Base-by-base conservation (phyloP, 306 rosid species). In the Morella rubra region DNA sequence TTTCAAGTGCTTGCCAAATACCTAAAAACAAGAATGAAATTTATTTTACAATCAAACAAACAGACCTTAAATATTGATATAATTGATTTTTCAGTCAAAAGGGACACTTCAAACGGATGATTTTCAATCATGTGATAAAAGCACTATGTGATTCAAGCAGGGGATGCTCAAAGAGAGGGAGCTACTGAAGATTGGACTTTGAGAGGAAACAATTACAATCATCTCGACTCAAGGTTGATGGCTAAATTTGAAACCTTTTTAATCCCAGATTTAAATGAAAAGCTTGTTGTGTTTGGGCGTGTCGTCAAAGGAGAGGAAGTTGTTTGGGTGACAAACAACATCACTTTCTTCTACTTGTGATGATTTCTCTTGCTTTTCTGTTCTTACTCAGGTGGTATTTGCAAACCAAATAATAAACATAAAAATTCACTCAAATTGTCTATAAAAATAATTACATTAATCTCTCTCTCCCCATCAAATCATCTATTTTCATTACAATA, bases 281-380 rank as follows among this genome's bases (percentile, higher is more conserved):
- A 90, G 88, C 88, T 92, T 64, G 76, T 81, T 64, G 90, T 95
- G 79, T 95, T 95, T 71, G 98, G 98, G 24, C 96, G 81, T 65
- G 97, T 95, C 79, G 56, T 95, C 84, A 89, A 85, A 88, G 98
- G 98, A 76, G 96, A 90, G 86, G 93, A 95, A 78, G 97, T 95
- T 62, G 98, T 95, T 65, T 97, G 92, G 98, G 98, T 95, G 86
- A 81, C 22, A 41, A 67, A 22, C 47, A 46, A 24, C 20, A n/a
- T n/a, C n/a, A n/a, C n/a, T n/a, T n/a, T n/a, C n/a, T n/a, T n/a
- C n/a, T n/a, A n/a, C n/a, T n/a, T 58, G 40, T 19, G 64, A n/a
- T 0, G 32, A 14, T 73, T 53, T 80, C 44, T 44, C 37, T 69
- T 8, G 47, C 50, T 68, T 6, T 24, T n/a, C n/a, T n/a, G n/a